phyloP scores from a whole-genome alignment of 495 filamentous ascomycete genomes.

The Stereocaulon alpinum region DNA sequence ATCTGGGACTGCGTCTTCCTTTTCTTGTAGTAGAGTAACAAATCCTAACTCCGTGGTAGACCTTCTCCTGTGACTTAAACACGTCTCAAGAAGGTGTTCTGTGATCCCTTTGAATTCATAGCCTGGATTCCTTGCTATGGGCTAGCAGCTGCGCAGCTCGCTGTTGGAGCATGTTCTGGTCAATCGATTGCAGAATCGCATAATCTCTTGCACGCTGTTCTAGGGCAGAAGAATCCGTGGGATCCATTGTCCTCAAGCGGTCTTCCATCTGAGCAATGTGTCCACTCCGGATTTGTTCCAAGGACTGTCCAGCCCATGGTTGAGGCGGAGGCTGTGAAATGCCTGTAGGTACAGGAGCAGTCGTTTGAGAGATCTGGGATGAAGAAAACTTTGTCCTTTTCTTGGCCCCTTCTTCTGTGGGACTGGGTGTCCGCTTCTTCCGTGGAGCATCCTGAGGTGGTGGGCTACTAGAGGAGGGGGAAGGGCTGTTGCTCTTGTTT shows the following conservation, averaged over 20 bases:
- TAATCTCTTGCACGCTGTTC: constrained; percentile 14
- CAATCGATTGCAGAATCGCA: constrained; percentile 15
- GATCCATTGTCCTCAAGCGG: constrained; percentile 13
- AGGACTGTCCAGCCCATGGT: not conserved
- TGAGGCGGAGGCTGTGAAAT: not conserved
- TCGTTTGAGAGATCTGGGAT: not conserved
- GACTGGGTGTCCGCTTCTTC: constrained; percentile 19
- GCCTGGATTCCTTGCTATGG: not conserved
- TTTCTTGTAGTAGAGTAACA: constrained; percentile 2
- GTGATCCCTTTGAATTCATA: constrained; percentile 2
- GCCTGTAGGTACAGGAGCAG: not conserved
- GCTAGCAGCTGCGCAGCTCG: constrained; percentile 10
- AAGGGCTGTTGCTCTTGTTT: constrained; percentile 18
- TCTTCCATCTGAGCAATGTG: constrained; percentile 15
- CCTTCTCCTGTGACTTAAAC: too few species aligned
- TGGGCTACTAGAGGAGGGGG: constrained; percentile 15
- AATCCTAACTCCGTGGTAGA: not conserved
- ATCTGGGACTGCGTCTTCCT: constrained; percentile 10
- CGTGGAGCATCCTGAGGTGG: constrained; percentile 13
- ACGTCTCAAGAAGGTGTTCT: not conserved
- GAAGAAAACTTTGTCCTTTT: constrained; percentile 16
- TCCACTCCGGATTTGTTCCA: constrained; percentile 15
- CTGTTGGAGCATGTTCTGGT: constrained; percentile 9
- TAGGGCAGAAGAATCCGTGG: constrained; percentile 11
- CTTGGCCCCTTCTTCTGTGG: constrained; percentile 1